Percentiles rank a stretch among this genome's conserved stretches.
Evolutionary conservation across 106 monocot species (phyloP).

Genomic region (Agapanthus africanus): DNA sequence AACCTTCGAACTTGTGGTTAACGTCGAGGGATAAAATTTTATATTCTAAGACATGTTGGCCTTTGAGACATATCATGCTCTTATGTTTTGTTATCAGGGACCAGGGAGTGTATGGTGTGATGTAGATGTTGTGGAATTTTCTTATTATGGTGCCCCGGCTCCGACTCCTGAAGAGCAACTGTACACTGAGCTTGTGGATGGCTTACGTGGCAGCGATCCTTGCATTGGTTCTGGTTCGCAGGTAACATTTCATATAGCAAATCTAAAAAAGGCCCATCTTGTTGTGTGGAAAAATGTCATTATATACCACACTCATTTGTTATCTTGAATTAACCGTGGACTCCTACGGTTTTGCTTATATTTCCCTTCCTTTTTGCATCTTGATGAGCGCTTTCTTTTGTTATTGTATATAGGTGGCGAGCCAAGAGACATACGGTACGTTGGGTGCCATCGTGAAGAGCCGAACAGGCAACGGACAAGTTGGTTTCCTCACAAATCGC

Average conservation of each 20-base stretch:
- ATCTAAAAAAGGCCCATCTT: too few species aligned
- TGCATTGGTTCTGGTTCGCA: conserved; percentile 96
- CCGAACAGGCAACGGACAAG: conserved; percentile 79
- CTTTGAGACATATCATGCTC: neutral
- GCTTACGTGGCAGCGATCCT: conserved; percentile 85
- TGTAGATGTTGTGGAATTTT: conserved; percentile 98
- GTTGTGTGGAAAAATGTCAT: too few species aligned
- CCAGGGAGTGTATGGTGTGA: conserved; percentile 98
- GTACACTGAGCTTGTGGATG: conserved; percentile 87
- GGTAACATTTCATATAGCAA: conserved; percentile 33
- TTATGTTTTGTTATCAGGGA: conserved; percentile 36
- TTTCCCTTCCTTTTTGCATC: neutral
- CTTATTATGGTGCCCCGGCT: conserved; percentile 91
- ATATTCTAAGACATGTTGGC: too few species aligned
- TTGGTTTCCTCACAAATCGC: conserved; percentile 94
- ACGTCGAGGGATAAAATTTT: too few species aligned
- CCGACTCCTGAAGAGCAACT: conserved; percentile 90
- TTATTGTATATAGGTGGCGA: conserved; percentile 73
- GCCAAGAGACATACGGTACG: conserved; percentile 89
- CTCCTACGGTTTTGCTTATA: too few species aligned
- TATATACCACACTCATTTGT: too few species aligned
- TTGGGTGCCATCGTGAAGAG: conserved; percentile 94
- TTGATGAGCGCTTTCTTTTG: neutral
- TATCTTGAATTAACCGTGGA: too few species aligned
- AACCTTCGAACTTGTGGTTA: neutral